Evolutionary conservation across 116 monocot species (phyloP).

Genomic region (Cymodocea nodosa): DNA sequence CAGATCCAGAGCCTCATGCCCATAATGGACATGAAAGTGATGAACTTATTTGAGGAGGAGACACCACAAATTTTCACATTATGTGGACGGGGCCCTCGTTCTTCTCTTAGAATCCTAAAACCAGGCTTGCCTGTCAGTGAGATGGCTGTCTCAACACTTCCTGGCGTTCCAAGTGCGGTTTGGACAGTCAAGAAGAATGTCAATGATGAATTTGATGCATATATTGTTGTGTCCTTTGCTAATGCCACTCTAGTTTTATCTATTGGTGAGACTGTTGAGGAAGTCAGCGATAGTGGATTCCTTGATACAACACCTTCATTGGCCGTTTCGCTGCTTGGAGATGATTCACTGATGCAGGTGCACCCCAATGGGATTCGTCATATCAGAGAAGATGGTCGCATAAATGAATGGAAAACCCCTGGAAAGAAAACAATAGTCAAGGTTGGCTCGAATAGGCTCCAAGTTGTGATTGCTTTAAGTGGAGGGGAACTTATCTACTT

Average conservation of each 20-base stretch:
- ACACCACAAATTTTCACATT: slow-evolving; percentile 81
- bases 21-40: slow-evolving; percentile 88
- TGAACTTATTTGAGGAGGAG: slow-evolving; percentile 92
- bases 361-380: slow-evolving; percentile 95
- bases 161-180: slow-evolving; percentile 75
- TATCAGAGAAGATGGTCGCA: slow-evolving; percentile 91
- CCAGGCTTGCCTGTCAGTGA: slow-evolving; percentile 86
- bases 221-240: slow-evolving; percentile 88
- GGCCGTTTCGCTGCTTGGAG: slow-evolving; percentile 77
- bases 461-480: slow-evolving; percentile 93
- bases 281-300: slow-evolving; percentile 92
- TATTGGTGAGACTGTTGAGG: slow-evolving; percentile 95
- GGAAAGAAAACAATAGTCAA: slow-evolving; percentile 97
- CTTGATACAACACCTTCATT: slow-evolving; percentile 87
- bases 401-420: slow-evolving; percentile 97
- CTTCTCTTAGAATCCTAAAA: slow-evolving; percentile 63
- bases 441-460: slow-evolving; percentile 87
- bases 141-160: slow-evolving; percentile 84
- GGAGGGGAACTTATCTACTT: slow-evolving; percentile 99
- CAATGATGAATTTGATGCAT: slow-evolving; percentile 92
- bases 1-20: slow-evolving; percentile 87
- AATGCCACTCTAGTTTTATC: slow-evolving; percentile 96
- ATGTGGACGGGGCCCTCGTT: slow-evolving; percentile 83
- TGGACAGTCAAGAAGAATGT: slow-evolving; percentile 97
- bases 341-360: slow-evolving; percentile 97